A percentile compares a stretch with the other conserved stretches of the same genome.
These are phyloP conservation scores for Anastatica hierochuntica DNA, from an alignment of 345 rosid species.

Conservation along the genomic window DNA sequence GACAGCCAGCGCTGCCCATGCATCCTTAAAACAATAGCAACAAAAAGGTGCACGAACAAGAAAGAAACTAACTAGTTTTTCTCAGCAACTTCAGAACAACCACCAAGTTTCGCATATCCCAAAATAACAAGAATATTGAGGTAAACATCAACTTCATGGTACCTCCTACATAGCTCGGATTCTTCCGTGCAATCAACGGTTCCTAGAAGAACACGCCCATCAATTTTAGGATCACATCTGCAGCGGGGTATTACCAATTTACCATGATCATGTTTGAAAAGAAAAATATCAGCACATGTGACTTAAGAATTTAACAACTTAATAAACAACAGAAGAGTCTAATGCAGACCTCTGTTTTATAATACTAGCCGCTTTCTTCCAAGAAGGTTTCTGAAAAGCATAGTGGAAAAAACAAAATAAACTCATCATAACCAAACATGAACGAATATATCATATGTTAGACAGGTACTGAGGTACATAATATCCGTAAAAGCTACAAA, in stretches of 20 bases:
- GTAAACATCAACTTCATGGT: constrained; percentile 11
- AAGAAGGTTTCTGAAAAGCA: constrained; percentile 73
- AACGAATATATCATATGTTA: neutral
- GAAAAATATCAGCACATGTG: neutral
- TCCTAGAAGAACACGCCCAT: constrained; percentile 83
- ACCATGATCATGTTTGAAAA: constrained; percentile 7
- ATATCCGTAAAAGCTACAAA: neutral
- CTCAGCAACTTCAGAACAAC: constrained; percentile 8
- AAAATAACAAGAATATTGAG: constrained; percentile 6
- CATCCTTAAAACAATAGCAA: neutral
- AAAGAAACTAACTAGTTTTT: constrained; percentile 2
- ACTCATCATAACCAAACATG: constrained; percentile 10
- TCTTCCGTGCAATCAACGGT: constrained; percentile 83
- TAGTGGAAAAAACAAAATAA: neutral
- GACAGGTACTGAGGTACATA: neutral
- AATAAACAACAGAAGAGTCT: constrained; percentile 2
- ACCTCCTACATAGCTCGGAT: constrained; percentile 75
- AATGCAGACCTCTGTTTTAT: constrained; percentile 60
- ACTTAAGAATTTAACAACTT: constrained; percentile 1
- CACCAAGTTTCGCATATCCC: neutral
- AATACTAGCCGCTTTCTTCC: constrained; percentile 91
- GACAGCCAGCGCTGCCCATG: neutral
- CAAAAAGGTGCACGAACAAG: neutral
- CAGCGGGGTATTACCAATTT: constrained; percentile 14
- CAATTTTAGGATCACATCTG: constrained; percentile 91